Percentiles rank a stretch among this genome's conserved stretches.
These are phyloP conservation scores for Craspedostauros australis DNA, from an alignment of 108 stramenopile genomes.

Conservation along the genomic window DNA sequence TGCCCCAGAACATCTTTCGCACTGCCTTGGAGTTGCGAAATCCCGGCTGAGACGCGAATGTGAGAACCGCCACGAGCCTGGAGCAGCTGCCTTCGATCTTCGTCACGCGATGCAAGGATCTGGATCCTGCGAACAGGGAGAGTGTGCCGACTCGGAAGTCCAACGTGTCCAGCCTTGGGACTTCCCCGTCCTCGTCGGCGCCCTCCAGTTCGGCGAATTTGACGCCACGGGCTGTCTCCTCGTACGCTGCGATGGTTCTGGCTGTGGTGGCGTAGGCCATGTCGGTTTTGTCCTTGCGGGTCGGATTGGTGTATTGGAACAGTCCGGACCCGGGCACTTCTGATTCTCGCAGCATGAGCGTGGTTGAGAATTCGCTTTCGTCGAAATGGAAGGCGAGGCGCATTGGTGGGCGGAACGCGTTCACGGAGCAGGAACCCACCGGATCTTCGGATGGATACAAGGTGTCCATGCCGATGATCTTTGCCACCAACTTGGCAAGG, in stretches of 20 bases:
- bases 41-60: conserved; percentile 22
- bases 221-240: too few species aligned
- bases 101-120: conserved; percentile 38
- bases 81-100: conserved; percentile 13
- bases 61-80: conserved; percentile 32
- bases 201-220: too few species aligned
- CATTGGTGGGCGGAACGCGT: conserved; percentile 33
- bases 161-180: conserved; percentile 27
- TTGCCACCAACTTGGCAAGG: conserved; percentile 16
- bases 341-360: conserved; percentile 36
- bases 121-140: conserved; percentile 38
- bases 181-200: too few species aligned
- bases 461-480: conserved; percentile 12
- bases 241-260: conserved; percentile 6
- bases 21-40: conserved; percentile 24
- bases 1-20: conserved; percentile 40
- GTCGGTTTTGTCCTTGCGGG: conserved; percentile 5
- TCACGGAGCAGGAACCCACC: conserved; percentile 37
- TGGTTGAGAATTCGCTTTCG: conserved; percentile 47
- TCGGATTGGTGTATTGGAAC: conserved; percentile 44
- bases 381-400: conserved; percentile 48
- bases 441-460: conserved; percentile 36
- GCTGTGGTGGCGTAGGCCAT: conserved; percentile 14
- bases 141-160: conserved; percentile 43
- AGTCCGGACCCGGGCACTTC: conserved; percentile 17